phyloP scores from a whole-genome alignment of 306 rosid species.

The Hylodesmum podocarpum region DNA sequence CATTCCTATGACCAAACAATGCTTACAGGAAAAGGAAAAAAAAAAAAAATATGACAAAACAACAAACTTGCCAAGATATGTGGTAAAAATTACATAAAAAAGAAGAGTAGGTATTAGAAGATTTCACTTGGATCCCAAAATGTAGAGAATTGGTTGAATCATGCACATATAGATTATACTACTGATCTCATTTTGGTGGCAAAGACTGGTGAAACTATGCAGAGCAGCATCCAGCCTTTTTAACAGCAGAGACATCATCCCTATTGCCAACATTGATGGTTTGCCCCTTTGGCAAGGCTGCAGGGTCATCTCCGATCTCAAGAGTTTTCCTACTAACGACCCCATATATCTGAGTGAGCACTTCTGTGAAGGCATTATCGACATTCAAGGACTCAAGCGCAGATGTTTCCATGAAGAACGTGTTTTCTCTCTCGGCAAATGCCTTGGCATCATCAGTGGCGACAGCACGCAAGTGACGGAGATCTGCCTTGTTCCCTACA shows the following conservation, averaged over 20 bases:
- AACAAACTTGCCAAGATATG: slow-evolving; percentile 24
- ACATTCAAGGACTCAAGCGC: slow-evolving; percentile 80
- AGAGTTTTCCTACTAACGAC: slow-evolving; percentile 79
- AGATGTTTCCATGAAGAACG: slow-evolving; percentile 82
- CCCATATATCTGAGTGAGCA: slow-evolving; percentile 68
- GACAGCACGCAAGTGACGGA: slow-evolving; percentile 73
- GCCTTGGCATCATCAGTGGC: slow-evolving; percentile 62
- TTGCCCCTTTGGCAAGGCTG: slow-evolving; percentile 78
- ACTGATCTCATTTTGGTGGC: not conserved
- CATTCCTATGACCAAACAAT: slow-evolving; percentile 39
- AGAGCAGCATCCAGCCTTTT: slow-evolving; percentile 73
- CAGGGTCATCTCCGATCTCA: slow-evolving; percentile 75
- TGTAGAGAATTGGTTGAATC: slow-evolving; percentile 13
- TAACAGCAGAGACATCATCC: slow-evolving; percentile 81
- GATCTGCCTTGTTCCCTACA: slow-evolving; percentile 88
- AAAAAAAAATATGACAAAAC: not conserved
- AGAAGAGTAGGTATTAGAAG: slow-evolving; percentile 22
- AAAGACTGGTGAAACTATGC: slow-evolving; percentile 42
- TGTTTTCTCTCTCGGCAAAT: slow-evolving; percentile 68
- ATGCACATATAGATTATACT: slow-evolving; percentile 16
- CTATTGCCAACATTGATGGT: slow-evolving; percentile 65
- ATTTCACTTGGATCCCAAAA: slow-evolving; percentile 26
- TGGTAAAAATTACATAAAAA: slow-evolving; percentile 8
- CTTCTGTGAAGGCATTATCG: slow-evolving; percentile 79
- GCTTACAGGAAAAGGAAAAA: not conserved